Percentiles rank a stretch among this genome's conserved stretches.
phyloP scores from a whole-genome alignment of 1,284 basidiomycete species.

The Malassezia restricta region DNA sequence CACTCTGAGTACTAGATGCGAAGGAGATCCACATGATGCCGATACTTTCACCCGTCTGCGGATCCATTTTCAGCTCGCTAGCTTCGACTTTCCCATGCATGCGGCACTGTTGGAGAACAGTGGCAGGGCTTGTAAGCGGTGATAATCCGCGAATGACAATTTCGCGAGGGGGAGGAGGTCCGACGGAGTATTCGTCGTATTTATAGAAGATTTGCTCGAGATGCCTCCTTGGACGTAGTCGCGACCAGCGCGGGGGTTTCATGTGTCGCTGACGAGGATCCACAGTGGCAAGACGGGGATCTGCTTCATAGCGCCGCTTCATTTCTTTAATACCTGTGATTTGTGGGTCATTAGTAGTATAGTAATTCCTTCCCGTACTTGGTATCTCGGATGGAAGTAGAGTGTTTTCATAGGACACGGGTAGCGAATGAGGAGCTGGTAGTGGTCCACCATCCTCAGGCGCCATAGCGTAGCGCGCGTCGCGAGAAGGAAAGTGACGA shows the following conservation, averaged over 20 bases:
- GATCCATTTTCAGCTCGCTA: constrained; percentile 70
- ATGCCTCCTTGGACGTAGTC: neutral
- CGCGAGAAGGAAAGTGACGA: too few relatives aligned
- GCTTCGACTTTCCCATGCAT: constrained; percentile 58
- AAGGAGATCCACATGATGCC: constrained; percentile 72
- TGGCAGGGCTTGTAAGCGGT: constrained; percentile 58
- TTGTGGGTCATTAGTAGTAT: constrained; percentile 9
- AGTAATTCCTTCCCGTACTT: constrained; percentile 1
- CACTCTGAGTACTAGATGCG: constrained; percentile 15
- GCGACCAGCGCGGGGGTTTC: neutral
- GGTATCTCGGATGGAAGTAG: constrained; percentile 2
- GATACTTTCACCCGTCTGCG: constrained; percentile 64
- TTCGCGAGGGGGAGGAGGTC: constrained; percentile 54
- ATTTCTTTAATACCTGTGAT: constrained; percentile 2
- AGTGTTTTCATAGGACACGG: too few relatives aligned
- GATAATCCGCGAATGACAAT: constrained; percentile 65
- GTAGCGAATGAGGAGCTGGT: too few relatives aligned
- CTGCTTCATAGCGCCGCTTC: constrained; percentile 7
- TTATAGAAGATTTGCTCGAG: constrained; percentile 44
- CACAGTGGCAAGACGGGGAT: neutral
- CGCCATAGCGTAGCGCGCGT: too few relatives aligned
- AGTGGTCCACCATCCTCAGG: too few relatives aligned
- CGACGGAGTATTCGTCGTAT: constrained; percentile 66
- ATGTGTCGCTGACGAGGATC: constrained; percentile 7
- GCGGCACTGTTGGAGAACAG: constrained; percentile 60